Base-by-base conservation (phyloP, 2,329 filamentous ascomycete genomes). In the Alternaria arbusti region DNA sequence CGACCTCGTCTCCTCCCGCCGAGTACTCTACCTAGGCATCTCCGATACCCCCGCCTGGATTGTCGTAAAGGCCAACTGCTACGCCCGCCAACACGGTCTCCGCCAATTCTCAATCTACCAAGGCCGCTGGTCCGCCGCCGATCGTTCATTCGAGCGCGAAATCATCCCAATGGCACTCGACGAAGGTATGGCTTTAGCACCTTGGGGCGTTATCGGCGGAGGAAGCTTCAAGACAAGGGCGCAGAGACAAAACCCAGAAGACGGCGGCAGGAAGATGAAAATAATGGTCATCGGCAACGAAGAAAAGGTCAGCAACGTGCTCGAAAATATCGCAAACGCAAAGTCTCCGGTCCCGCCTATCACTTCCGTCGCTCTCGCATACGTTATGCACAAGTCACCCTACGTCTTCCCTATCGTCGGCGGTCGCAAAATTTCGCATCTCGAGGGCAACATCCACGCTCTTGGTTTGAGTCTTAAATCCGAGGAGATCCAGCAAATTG, bases 341-440 rank as follows among this genome's bases (percentile, higher is more conserved):
- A 57, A 57, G 2, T 30, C 17, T 11, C 54, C 40, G 1, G 17
- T 46, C 1, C 54, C 25, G 12, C 83, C 90, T 0, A 45, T 66
- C 40, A 87, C 87, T 6, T 85, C 85, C 40, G 80, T 92, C 59
- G 57, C 66, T 10, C 54, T 68, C 17, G 65, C 67, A n/a, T 69
- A 68, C 26, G 57, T 69, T 0, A 62, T 68, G 47, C 67, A 69
- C 32, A 61, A 69, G 22, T 69, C 89, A 0, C 86, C 89, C 0
- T 87, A 91, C 70, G 89, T 93, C n/a, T 92, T 92, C 73, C 91
- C 91, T 0, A 88, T 94, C 43, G 83, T 93, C 5, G 90, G 91
- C 13, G 89, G 89, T 0, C 85, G 90, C 15, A 92, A 88, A 67
- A 76, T 91, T 15, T 87, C 90, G 49, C 90, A 93, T 72, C 80